A percentile compares a stretch with the other conserved stretches of the same genome.
These are phyloP conservation scores for Echria macrotheca DNA, from an alignment of 495 filamentous ascomycete genomes.

Conservation along the genomic window DNA sequence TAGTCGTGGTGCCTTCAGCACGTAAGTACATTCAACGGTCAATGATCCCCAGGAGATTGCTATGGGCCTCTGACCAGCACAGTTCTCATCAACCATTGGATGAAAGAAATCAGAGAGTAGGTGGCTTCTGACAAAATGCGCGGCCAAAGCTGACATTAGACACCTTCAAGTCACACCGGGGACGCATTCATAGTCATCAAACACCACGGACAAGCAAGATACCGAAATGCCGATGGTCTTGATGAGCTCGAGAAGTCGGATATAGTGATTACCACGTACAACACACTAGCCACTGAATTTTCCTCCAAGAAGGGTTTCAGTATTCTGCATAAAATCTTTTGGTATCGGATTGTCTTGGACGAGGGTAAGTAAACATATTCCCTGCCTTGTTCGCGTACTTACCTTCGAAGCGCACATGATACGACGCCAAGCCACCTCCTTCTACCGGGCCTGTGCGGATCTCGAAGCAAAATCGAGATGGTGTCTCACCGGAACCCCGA, in stretches of 20 bases:
- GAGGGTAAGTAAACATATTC: slow-evolving; percentile 14
- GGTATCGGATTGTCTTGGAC: slow-evolving; percentile 16
- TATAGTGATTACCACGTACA: slow-evolving; percentile 15
- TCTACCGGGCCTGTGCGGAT: slow-evolving; percentile 20
- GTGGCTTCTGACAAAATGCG: slow-evolving; percentile 2
- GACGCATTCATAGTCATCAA: slow-evolving; percentile 21
- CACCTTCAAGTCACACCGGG: slow-evolving; percentile 19
- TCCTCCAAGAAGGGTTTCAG: slow-evolving; percentile 27
- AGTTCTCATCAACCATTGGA: slow-evolving; percentile 26
- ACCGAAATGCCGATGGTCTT: slow-evolving; percentile 12
- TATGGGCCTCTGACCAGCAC: too few species aligned
- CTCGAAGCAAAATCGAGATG: slow-evolving; percentile 34
- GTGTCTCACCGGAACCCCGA: slow-evolving; percentile 47
- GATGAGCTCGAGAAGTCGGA: slow-evolving; percentile 18
- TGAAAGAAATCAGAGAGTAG: slow-evolving; percentile 24
- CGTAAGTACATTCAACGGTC: slow-evolving; percentile 12
- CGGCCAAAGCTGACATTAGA: neutral
- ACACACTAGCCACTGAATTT: slow-evolving; percentile 10
- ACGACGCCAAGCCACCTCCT: slow-evolving; percentile 4
- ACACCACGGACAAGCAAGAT: slow-evolving; percentile 33
- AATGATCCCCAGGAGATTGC: neutral
- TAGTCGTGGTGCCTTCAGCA: slow-evolving; percentile 39
- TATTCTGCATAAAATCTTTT: slow-evolving; percentile 10
- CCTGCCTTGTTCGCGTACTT: neutral
- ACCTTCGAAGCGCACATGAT: slow-evolving; percentile 14